phyloP scores from a whole-genome alignment of 805 yeast species.

The Tetrapisispora pingtungensis region DNA sequence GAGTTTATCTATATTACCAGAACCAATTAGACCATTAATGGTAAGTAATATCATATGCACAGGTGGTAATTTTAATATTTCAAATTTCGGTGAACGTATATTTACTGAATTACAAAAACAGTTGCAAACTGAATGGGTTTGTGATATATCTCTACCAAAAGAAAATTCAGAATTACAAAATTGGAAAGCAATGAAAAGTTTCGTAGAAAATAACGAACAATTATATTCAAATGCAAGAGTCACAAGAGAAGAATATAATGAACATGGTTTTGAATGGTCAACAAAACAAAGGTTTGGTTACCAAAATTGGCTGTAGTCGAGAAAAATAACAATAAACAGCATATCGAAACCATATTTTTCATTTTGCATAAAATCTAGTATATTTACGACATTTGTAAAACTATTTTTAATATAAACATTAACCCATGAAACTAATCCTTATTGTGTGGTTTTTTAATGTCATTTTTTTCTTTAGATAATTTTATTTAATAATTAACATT shows the following conservation, averaged over 20 bases:
- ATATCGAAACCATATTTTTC: too few species aligned
- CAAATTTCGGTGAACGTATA: conserved; percentile 57
- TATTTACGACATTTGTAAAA: too few species aligned
- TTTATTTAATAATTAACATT: too few species aligned
- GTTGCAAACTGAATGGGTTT: conserved; percentile 62
- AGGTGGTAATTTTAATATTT: conserved; percentile 74
- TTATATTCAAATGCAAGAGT: conserved; percentile 44
- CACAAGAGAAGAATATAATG: conserved; percentile 71
- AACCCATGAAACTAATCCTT: too few species aligned
- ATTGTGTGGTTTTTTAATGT: too few species aligned
- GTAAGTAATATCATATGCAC: conserved; percentile 68
- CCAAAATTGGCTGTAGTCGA: conserved; percentile 27
- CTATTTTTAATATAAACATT: too few species aligned
- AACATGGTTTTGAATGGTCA: conserved; percentile 58
- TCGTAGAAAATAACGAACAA: conserved; percentile 30
- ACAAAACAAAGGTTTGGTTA: conserved; percentile 34
- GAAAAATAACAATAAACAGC: too few species aligned
- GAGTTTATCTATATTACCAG: conserved; percentile 61
- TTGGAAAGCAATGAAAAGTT: conserved; percentile 47
- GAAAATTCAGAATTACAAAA: conserved; percentile 36
- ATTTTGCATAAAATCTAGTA: too few species aligned
- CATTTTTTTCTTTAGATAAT: too few species aligned
- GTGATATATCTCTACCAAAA: conserved; percentile 33
- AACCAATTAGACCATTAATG: conserved; percentile 59
- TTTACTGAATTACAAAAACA: conserved; percentile 52